Conservation (phyloP, 2,329 filamentous ascomycete species). For the Colletotrichum noveboracense region DNA sequence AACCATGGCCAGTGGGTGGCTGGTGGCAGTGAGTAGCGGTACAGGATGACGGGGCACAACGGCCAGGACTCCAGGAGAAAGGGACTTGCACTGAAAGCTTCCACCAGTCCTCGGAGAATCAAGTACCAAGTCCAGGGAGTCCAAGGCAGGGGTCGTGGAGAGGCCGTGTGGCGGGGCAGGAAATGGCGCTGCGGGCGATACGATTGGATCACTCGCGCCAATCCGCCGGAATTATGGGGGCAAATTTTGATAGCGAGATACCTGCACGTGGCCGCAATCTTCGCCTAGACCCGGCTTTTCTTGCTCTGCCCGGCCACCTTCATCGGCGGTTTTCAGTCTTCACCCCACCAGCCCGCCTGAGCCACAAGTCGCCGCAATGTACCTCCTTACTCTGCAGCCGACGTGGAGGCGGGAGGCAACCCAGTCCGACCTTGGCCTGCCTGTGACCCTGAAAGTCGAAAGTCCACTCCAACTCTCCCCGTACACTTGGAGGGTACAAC, state of each 20-base stretch:
- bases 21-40: background rate
- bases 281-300: background rate
- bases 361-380: slow-evolving; percentile 5
- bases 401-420: slow-evolving; percentile 22
- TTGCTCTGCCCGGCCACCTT: background rate
- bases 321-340: background rate
- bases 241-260: slow-evolving; percentile 5
- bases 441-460: background rate
- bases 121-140: background rate
- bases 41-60: background rate
- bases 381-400: slow-evolving; percentile 1
- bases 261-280: slow-evolving; percentile 6
- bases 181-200: background rate
- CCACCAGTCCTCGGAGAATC: background rate
- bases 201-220: background rate
- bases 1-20: background rate
- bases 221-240: background rate
- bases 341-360: background rate
- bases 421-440: slow-evolving; percentile 11
- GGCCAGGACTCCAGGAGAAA: background rate
- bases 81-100: background rate
- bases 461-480: background rate
- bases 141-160: slow-evolving; percentile 8
- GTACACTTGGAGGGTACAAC: background rate
- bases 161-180: slow-evolving; percentile 19